phyloP scores from a whole-genome alignment of 148 eudicot genomes.

The Nepenthes gracilis region DNA sequence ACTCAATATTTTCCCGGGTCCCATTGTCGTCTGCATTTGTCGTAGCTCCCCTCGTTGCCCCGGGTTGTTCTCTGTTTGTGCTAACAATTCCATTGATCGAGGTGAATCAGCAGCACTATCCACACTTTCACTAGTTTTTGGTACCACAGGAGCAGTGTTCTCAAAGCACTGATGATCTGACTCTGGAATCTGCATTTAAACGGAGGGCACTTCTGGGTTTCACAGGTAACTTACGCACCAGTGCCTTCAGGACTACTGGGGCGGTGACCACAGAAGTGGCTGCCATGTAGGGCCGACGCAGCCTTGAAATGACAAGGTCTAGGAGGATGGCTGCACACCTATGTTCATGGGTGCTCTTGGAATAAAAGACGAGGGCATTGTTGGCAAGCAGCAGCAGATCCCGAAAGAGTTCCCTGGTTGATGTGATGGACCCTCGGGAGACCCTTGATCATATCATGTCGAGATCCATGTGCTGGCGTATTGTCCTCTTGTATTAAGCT shows the following conservation, averaged over 20 bases:
- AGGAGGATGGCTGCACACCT: conserved; percentile 54
- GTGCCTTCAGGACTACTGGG: conserved; percentile 21
- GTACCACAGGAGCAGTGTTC: conserved; percentile 2
- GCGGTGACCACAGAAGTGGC: background rate
- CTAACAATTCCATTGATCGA: conserved; percentile 21
- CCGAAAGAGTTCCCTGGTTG: conserved; percentile 52
- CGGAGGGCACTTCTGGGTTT: conserved; percentile 62
- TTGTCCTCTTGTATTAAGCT: conserved; percentile 60
- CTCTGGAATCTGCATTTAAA: conserved; percentile 16
- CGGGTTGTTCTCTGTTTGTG: conserved; percentile 17
- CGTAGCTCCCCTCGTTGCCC: conserved; percentile 1
- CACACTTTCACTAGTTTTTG: conserved; percentile 15
- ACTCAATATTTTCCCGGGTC: no score
- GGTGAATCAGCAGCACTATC: conserved; percentile 14
- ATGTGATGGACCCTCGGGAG: conserved; percentile 26
- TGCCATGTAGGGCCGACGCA: conserved; percentile 23
- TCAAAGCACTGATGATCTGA: conserved; percentile 6
- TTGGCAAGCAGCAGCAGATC: conserved; percentile 73
- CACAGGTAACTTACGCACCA: conserved; percentile 36
- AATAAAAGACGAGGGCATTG: conserved; percentile 78
- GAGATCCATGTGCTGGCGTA: conserved; percentile 65
- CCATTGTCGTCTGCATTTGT: no score
- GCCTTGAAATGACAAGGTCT: conserved; percentile 32
- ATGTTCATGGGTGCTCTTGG: conserved; percentile 67
- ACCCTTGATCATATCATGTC: conserved; percentile 59